Conservation (phyloP, 108 stramenopile genomes). For the Nitzschia palea region DNA sequence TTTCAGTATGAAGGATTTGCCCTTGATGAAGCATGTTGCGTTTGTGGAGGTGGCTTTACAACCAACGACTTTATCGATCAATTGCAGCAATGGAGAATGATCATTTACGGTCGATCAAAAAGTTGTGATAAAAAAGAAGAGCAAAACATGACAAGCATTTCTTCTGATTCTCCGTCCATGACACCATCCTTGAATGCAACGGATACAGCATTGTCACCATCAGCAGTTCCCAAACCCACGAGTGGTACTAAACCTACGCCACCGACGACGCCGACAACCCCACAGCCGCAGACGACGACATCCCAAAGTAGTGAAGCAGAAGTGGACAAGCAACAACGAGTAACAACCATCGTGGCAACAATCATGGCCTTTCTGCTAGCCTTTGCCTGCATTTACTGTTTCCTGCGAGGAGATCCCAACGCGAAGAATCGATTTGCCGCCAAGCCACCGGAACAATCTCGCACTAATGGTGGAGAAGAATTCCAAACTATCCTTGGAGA, state of each 20-base stretch:
- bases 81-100: slow-evolving; percentile 30
- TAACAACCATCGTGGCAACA: slow-evolving; percentile 3
- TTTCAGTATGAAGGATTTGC: neutral
- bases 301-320: no score
- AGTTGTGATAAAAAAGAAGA: slow-evolving; percentile 1
- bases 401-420: neutral
- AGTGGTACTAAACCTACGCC: neutral
- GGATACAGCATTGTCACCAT: neutral
- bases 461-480: no score
- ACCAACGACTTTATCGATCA: slow-evolving; percentile 1
- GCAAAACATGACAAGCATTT: neutral
- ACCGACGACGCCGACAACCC: neutral
- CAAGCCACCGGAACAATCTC: no score
- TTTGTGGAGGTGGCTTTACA: slow-evolving; percentile 26
- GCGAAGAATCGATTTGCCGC: neutral
- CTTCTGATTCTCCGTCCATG: neutral
- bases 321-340: neutral
- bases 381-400: neutral
- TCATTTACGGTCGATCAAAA: slow-evolving; percentile 27
- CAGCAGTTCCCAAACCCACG: neutral
- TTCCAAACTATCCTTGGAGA: no score
- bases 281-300: no score
- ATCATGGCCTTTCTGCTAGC: neutral
- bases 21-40: slow-evolving; percentile 30
- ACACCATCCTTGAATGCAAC: neutral